Percentiles rank a stretch among this genome's conserved stretches.
phyloP scores from a whole-genome alignment of 495 filamentous ascomycete genomes.

The Cercophora samala region DNA sequence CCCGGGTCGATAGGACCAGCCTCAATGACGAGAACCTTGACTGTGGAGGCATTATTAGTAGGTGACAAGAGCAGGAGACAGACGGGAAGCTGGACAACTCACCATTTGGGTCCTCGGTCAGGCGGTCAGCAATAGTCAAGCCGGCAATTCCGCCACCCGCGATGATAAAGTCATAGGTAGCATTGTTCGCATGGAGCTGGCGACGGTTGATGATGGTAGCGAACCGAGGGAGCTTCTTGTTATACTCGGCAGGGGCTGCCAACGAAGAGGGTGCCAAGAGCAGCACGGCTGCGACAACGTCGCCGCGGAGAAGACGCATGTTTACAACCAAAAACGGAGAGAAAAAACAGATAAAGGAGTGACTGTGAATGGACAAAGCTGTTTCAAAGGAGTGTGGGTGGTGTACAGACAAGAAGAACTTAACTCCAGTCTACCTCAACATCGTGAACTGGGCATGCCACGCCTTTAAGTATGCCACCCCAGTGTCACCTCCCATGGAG shows the following conservation, averaged over 20 bases:
- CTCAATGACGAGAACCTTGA: slow-evolving; percentile 45
- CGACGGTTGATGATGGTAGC: slow-evolving; percentile 27
- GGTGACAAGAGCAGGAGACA: not conserved
- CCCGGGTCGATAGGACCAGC: slow-evolving; percentile 37
- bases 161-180: slow-evolving; percentile 48
- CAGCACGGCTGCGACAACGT: slow-evolving; percentile 11
- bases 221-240: slow-evolving; percentile 21
- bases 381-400: not conserved
- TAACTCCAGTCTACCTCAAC: not conserved
- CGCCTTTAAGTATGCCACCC: not conserved
- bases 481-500: not conserved
- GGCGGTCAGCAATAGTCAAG: slow-evolving; percentile 46
- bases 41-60: slow-evolving; percentile 8
- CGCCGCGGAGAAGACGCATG: slow-evolving; percentile 3
- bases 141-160: slow-evolving; percentile 49
- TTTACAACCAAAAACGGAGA: not conserved
- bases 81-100: slow-evolving; percentile 4
- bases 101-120: slow-evolving; percentile 46
- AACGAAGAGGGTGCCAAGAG: not conserved
- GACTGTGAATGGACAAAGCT: not conserved
- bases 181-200: slow-evolving; percentile 1
- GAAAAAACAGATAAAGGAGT: slow-evolving; percentile 1
- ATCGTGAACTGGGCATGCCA: not conserved
- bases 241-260: slow-evolving; percentile 8
- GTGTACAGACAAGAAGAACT: not conserved